Conservation (phyloP, 176 grass and related monocot species). For the Cocos nucifera region DNA sequence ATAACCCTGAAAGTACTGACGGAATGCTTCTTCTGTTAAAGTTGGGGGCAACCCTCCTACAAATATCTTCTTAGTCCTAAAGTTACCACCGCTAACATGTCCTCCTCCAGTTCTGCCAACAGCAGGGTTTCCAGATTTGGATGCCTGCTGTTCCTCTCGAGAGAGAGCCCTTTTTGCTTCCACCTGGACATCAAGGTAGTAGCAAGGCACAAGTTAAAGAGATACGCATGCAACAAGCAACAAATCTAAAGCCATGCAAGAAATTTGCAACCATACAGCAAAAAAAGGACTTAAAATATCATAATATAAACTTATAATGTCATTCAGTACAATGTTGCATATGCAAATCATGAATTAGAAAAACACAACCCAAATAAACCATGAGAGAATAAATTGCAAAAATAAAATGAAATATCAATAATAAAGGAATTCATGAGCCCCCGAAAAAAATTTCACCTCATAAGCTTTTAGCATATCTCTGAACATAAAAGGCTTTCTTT, state of each 20-base stretch:
- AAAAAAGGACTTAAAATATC: background rate
- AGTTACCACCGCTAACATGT: slow-evolving; percentile 1
- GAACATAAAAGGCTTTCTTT: too few species aligned
- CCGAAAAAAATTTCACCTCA: too few species aligned
- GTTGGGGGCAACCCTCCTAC: slow-evolving; percentile 81
- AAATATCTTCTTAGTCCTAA: slow-evolving; percentile 90
- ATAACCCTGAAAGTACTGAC: slow-evolving; percentile 73
- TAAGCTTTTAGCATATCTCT: too few species aligned
- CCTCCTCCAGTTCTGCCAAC: slow-evolving; percentile 30
- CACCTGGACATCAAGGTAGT: slow-evolving; percentile 50
- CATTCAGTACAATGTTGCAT: too few species aligned
- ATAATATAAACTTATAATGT: background rate
- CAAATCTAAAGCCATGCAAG: too few species aligned
- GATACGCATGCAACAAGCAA: too few species aligned
- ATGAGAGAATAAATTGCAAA: background rate
- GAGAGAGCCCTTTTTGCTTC: slow-evolving; percentile 95
- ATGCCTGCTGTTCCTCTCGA: slow-evolving; percentile 87
- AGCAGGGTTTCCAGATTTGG: slow-evolving; percentile 54
- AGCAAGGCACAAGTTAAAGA: slow-evolving; percentile 10
- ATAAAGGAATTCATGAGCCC: background rate
- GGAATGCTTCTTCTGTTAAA: slow-evolving; percentile 78
- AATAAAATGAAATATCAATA: background rate
- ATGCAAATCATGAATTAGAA: background rate
- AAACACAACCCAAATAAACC: background rate
- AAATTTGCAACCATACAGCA: background rate